A percentile compares a stretch with the other conserved stretches of the same genome.
phyloP scores from a whole-genome alignment of 2,329 filamentous ascomycete species.

The Mariannaea sp. region DNA sequence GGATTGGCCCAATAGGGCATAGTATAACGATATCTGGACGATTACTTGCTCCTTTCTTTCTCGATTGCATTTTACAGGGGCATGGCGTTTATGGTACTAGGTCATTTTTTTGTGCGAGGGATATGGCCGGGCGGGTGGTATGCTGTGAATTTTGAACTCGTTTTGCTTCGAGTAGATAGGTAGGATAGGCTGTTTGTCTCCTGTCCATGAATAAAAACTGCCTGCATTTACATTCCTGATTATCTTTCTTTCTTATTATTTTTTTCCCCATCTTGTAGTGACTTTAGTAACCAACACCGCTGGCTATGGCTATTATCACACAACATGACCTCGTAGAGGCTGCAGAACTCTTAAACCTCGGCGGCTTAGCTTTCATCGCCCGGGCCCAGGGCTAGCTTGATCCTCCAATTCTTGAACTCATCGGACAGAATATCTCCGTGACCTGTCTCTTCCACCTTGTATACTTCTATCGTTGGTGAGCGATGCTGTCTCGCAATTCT shows the following conservation, averaged over 20 bases:
- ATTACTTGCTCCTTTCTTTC: slow-evolving; percentile 16
- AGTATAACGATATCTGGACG: slow-evolving; percentile 31
- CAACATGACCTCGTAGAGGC: too few relatives aligned
- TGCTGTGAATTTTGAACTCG: slow-evolving; percentile 17
- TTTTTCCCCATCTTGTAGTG: not conserved
- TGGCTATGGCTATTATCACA: too few relatives aligned
- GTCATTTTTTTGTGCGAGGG: slow-evolving; percentile 11
- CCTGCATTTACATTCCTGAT: not conserved
- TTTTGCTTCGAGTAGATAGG: slow-evolving; percentile 13
- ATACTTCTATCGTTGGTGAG: slow-evolving; percentile 71
- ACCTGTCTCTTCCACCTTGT: slow-evolving; percentile 70
- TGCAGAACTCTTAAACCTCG: not conserved
- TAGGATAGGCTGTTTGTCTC: slow-evolving; percentile 7
- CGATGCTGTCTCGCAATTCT: slow-evolving; percentile 71
- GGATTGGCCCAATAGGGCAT: slow-evolving; percentile 7
- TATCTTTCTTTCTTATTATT: not conserved
- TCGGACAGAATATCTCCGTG: slow-evolving; percentile 74
- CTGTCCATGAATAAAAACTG: not conserved
- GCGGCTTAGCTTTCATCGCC: slow-evolving; percentile 23
- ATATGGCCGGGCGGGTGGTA: slow-evolving; percentile 13
- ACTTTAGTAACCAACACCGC: too few relatives aligned
- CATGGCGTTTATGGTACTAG: slow-evolving; percentile 21
- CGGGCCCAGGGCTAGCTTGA: slow-evolving; percentile 53
- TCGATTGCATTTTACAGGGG: slow-evolving; percentile 18
- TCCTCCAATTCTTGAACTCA: slow-evolving; percentile 77